Evolutionary conservation across 805 yeast genomes (phyloP).

Genomic region (Saturnispora sekii): DNA sequence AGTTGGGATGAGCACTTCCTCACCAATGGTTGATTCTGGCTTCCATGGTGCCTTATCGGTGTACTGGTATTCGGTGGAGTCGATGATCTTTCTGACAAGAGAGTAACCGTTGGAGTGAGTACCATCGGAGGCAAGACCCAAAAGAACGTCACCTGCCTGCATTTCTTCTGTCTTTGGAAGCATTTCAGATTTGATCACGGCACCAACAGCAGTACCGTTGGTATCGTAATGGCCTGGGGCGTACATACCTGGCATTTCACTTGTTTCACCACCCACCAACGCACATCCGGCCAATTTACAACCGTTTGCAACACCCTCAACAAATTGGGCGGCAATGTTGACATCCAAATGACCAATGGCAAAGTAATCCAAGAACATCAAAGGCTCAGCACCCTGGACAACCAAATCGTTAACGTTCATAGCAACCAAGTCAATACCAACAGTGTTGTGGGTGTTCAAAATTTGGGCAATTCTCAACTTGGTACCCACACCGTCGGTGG

Average conservation of each 20-base stretch:
- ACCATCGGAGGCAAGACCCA: slow-evolving; percentile 89
- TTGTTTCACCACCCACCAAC: slow-evolving; percentile 96
- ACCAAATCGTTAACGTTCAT: slow-evolving; percentile 98
- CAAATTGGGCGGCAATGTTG: slow-evolving; percentile 76
- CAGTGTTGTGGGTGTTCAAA: slow-evolving; percentile 86
- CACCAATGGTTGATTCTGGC: slow-evolving; percentile 61
- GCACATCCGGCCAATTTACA: slow-evolving; percentile 96
- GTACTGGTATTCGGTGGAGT: slow-evolving; percentile 62
- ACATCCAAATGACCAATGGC: slow-evolving; percentile 91
- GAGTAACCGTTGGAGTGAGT: slow-evolving; percentile 96
- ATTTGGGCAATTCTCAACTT: slow-evolving; percentile 91
- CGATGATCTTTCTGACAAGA: slow-evolving; percentile 84
- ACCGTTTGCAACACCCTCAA: slow-evolving; percentile 92
- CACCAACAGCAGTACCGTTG: slow-evolving; percentile 98
- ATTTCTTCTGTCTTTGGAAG: slow-evolving; percentile 63
- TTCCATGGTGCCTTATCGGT: slow-evolving; percentile 82
- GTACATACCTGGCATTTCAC: slow-evolving; percentile 99
- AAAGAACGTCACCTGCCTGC: slow-evolving; percentile 69
- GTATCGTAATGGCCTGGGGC: slow-evolving; percentile 94
- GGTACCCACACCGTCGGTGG: slow-evolving; percentile 99
- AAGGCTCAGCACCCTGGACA: slow-evolving; percentile 98
- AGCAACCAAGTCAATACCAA: slow-evolving; percentile 96
- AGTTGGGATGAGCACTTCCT: slow-evolving; percentile 82
- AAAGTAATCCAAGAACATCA: slow-evolving; percentile 89
- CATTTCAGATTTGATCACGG: slow-evolving; percentile 65